Base-by-base conservation (phyloP, 2,329 filamentous ascomycete genomes). In the Pseudogymnoascus sp. region DNA sequence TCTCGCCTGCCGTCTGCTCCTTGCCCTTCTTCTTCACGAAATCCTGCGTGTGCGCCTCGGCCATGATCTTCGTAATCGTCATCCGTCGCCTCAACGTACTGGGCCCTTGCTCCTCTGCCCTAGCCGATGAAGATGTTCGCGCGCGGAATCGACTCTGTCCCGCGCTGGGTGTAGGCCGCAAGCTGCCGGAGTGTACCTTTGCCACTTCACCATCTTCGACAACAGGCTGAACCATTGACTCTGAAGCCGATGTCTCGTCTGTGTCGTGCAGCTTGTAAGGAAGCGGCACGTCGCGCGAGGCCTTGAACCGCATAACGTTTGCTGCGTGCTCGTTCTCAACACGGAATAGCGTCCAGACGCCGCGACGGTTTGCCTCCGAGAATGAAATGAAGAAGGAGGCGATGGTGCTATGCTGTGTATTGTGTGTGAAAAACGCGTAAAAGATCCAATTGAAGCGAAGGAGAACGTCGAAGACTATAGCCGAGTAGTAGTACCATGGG, bases 251-350 rank as follows among this genome's bases (percentile, higher is more conserved):
- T 2, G 25, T 62, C 18, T 58, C 37, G 11, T 37, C 37, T n/a
- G 60, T 9, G 61, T 83, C 78, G 54, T 25, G 22, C 9, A 86
- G 75, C 58, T 84, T 80, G 71, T 97, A 97, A 0, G 93, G 93
- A 0, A 97, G 79, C 0, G 91, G 91, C 0, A 96, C 83, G 69
- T 97, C 92, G 61, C 93, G 83, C 2, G 87, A 91, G 3, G 94
- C 94, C 65, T 95, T 92, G 80, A 95, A 95, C 66, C 90, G 86
- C 16, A 86, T 84, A 2, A 99, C 93, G 68, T 97, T 96, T 61
- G 88, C 87, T 75, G 92, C 96, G 75, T 99, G 94, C 70, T 99
- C 94, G 73, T 99, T 99, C 74, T 99, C 94, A 25, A 99, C 92
- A 39, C 94, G 90, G 72, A 99, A 89, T 3, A 97, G 79, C 0